A percentile compares a stretch with the other conserved stretches of the same genome.
phyloP scores from a whole-genome alignment of 148 eudicot genomes.

The Rheum nobile region DNA sequence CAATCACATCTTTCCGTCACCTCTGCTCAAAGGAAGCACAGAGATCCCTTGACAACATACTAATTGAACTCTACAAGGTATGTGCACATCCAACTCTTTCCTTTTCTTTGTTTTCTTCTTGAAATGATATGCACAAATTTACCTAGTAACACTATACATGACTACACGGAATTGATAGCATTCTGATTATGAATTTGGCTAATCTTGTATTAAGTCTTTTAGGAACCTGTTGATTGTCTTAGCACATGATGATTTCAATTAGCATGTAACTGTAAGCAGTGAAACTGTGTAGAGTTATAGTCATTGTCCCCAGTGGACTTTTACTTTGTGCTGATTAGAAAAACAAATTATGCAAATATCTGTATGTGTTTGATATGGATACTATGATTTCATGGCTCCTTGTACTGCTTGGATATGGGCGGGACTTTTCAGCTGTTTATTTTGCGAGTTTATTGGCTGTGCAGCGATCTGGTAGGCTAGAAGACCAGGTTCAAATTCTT shows the following conservation, averaged over 20 bases:
- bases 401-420: neutral
- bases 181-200: neutral
- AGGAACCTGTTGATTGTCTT: neutral
- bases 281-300: too few species aligned
- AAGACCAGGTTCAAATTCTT: conserved; percentile 68
- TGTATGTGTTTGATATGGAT: neutral
- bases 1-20: conserved; percentile 70
- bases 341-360: neutral
- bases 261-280: neutral
- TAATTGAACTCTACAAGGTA: conserved; percentile 85
- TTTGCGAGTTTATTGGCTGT: neutral
- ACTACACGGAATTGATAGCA: neutral
- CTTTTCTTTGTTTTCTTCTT: neutral
- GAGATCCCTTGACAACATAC: conserved; percentile 66
- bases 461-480: conserved; percentile 67
- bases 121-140: neutral
- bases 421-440: neutral
- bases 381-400: neutral
- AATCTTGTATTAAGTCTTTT: neutral
- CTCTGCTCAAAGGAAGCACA: conserved; percentile 63
- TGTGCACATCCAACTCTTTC: neutral
- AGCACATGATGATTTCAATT: neutral
- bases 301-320: neutral
- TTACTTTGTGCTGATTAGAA: too few species aligned
- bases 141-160: neutral